A percentile compares a stretch with the other conserved stretches of the same genome.
Evolutionary conservation across 306 rosid genomes (phyloP).

Genomic region (Gastrolobium villosum): DNA sequence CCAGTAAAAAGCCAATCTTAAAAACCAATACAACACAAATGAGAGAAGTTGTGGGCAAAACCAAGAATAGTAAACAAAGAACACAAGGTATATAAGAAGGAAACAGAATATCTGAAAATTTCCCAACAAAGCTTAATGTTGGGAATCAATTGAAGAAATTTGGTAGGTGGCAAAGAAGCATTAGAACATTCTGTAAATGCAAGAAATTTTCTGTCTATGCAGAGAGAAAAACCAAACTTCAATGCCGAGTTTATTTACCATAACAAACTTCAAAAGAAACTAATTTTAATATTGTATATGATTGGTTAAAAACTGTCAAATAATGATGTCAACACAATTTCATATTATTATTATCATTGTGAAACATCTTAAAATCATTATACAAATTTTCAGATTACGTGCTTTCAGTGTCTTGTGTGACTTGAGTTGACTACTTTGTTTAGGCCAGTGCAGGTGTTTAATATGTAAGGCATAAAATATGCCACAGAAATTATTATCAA

Average conservation of each 20-base stretch:
- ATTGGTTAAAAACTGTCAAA: not conserved
- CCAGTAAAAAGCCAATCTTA: not conserved
- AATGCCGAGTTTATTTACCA: not conserved
- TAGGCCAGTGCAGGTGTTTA: not conserved
- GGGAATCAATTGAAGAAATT: not conserved
- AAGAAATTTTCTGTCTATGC: not conserved
- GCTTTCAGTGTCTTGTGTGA: not conserved
- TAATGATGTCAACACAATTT: not conserved
- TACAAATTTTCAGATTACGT: not conserved
- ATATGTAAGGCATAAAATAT: not conserved
- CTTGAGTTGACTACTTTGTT: not conserved
- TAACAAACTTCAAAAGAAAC: not conserved
- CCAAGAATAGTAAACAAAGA: not conserved
- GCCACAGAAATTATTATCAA: not conserved
- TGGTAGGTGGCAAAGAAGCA: not conserved
- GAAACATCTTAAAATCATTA: not conserved
- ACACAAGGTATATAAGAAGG: not conserved
- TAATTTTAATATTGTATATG: not conserved
- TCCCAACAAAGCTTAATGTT: not conserved
- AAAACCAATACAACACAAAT: not conserved
- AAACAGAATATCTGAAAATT: not conserved
- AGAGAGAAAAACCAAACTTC: not conserved
- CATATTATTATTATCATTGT: not conserved
- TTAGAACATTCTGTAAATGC: not conserved
- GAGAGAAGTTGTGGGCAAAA: not conserved